A percentile compares a stretch with the other conserved stretches of the same genome.
phyloP scores from a whole-genome alignment of 306 rosid genomes.

The Calophaca sinica region DNA sequence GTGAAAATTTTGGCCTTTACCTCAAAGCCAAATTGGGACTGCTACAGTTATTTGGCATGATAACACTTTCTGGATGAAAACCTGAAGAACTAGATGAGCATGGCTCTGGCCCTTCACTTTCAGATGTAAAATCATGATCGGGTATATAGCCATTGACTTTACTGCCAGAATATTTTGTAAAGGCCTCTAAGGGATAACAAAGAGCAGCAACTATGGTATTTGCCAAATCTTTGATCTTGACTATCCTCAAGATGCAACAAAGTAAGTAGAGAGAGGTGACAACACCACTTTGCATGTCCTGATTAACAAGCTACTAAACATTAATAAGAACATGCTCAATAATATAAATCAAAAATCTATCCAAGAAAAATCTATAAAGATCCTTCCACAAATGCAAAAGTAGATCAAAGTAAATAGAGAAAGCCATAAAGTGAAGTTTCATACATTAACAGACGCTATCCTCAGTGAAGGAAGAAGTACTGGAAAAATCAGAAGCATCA shows the following conservation, averaged over 20 bases:
- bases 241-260: conserved; percentile 91
- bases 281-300: conserved; percentile 78
- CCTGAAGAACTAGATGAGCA: conserved; percentile 55
- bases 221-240: conserved; percentile 92
- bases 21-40: conserved; percentile 66
- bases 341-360: conserved; percentile 30
- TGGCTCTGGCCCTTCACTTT: conserved; percentile 53
- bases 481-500: conserved; percentile 84
- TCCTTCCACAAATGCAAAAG: conserved; percentile 30
- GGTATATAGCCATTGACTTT: conserved; percentile 63
- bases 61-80: conserved; percentile 47
- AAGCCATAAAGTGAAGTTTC: conserved; percentile 45
- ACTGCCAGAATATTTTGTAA: conserved; percentile 53
- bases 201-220: conserved; percentile 84
- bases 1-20: conserved; percentile 48
- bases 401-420: conserved; percentile 39
- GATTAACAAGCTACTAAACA: conserved; percentile 58
- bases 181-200: conserved; percentile 69
- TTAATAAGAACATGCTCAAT: conserved; percentile 49
- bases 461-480: conserved; percentile 87
- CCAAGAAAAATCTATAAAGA: conserved; percentile 23
- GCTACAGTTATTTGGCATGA: conserved; percentile 47
- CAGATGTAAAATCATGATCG: conserved; percentile 52
- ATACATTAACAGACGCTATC: conserved; percentile 61
- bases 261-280: conserved; percentile 85